Evolutionary conservation across 345 rosid species (phyloP).

Genomic region (Pistacia vera): DNA sequence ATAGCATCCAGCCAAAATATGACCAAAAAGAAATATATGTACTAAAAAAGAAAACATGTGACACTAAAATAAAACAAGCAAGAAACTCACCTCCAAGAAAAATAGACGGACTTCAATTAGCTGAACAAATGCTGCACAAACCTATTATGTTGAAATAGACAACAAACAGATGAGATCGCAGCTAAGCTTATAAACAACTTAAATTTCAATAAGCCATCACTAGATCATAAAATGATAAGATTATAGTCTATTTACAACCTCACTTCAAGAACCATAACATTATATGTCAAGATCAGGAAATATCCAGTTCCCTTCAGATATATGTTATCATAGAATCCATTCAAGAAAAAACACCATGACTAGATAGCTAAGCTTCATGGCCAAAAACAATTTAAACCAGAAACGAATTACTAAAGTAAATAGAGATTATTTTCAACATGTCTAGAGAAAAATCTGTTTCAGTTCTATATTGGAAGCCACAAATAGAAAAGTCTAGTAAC

Average conservation of each 20-base stretch:
- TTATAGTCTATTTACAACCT: no score
- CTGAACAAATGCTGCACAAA: no score
- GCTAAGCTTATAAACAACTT: conserved; percentile 13
- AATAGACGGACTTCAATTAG: no score
- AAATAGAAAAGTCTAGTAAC: background rate
- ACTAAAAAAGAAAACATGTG: conserved; percentile 8
- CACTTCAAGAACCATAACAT: background rate
- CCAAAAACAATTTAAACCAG: background rate
- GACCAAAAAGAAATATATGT: background rate
- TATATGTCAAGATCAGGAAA: background rate
- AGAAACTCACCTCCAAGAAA: no score
- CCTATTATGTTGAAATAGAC: no score
- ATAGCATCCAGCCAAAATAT: background rate
- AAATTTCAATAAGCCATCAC: conserved; percentile 8
- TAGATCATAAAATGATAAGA: background rate
- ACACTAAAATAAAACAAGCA: no score
- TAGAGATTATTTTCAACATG: background rate
- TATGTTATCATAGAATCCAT: no score
- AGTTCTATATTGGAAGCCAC: background rate
- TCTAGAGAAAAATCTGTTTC: background rate
- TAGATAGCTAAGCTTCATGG: background rate
- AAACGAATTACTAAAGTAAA: background rate
- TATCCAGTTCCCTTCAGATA: background rate
- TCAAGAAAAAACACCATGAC: background rate
- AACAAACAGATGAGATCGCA: conserved; percentile 14